Base-by-base conservation (phyloP, 2,329 filamentous ascomycete genomes). In the Penicillium verrucosum region DNA sequence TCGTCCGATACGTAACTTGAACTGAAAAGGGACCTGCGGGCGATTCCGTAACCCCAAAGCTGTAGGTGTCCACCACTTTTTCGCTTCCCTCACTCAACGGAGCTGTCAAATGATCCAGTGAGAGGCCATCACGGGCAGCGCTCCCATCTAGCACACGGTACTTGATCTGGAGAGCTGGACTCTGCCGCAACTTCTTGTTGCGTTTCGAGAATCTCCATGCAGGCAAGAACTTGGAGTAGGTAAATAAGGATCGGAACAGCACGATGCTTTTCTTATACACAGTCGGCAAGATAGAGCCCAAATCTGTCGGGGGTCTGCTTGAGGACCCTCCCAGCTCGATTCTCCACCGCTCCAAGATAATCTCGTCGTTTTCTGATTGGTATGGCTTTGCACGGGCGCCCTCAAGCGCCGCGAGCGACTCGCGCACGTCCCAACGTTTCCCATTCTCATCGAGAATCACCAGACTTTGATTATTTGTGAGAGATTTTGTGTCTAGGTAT, bases 181-280 rank as follows among this genome's bases (percentile, higher is more conserved):
- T 76, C 40, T 82, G 77, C 51, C 86, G 85, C 61, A 85, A 83
- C 74, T 92, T 93, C 21, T 85, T 83, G 61, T 89, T 81, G 49
- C 84, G 86, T 67, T 89, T 88, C 68, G 89, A 86, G 68, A 96
- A 89, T 75, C 88, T 95, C 87, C 89, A 96, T 25, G 89, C 86
- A 2, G 94, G 94, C 60, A 96, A 78, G 60, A 97, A 83, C 66
- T 90, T 88, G 40, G 90, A 85, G 53, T 89, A 89, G 48, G 90
- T 85, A 73, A 90, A 96, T 44, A 99, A 81, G 1, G 92, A 92
- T 58, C 94, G 85, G 75, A 97, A 97, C 66, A 97, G 86, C 64
- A 97, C 89, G 62, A 99, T 96, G 66, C 90, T 91, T 77, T 96
- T 94, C 78, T 99, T 99, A 81, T 99, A 99, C 57, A 96, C 87